Conservation (phyloP, 441 rosid species). For the Bocquillonia castaneifolia region DNA sequence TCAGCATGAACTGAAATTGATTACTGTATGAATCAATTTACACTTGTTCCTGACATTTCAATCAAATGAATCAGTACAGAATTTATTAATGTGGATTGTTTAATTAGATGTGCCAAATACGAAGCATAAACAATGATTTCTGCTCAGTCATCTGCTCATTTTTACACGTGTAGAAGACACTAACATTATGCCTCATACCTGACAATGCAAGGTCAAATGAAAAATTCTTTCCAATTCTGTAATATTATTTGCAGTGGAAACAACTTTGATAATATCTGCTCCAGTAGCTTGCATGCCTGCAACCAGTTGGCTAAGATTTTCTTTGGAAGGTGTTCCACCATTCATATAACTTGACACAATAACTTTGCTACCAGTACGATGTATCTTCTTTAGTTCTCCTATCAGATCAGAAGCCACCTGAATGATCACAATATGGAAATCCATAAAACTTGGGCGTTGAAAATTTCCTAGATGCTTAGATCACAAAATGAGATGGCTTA, state of each 20-base stretch:
- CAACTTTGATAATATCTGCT: constrained; percentile 82
- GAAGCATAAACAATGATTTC: too few species aligned
- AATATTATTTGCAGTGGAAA: constrained; percentile 65
- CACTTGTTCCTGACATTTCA: too few species aligned
- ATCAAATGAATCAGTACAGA: too few species aligned
- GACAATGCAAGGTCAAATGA: constrained; percentile 55
- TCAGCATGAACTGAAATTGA: too few species aligned
- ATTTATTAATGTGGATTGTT: too few species aligned
- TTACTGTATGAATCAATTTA: too few species aligned
- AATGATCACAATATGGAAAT: constrained; percentile 18
- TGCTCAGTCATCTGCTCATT: too few species aligned
- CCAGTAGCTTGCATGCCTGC: constrained; percentile 57
- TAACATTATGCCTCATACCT: too few species aligned
- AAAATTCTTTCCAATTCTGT: constrained; percentile 71
- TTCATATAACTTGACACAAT: constrained; percentile 75
- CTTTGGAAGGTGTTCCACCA: constrained; percentile 66
- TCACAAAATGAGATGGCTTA: background rate
- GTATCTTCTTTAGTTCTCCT: too few species aligned
- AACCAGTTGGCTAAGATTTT: constrained; percentile 58
- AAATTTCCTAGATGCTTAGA: background rate
- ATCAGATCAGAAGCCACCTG: constrained; percentile 75
- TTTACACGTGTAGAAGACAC: too few species aligned
- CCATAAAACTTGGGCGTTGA: background rate
- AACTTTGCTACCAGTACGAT: constrained; percentile 40
- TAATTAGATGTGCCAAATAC: too few species aligned